These are phyloP conservation scores for Hypoxylon trugodes DNA, from an alignment of 495 filamentous ascomycete genomes.

Conservation along the genomic window DNA sequence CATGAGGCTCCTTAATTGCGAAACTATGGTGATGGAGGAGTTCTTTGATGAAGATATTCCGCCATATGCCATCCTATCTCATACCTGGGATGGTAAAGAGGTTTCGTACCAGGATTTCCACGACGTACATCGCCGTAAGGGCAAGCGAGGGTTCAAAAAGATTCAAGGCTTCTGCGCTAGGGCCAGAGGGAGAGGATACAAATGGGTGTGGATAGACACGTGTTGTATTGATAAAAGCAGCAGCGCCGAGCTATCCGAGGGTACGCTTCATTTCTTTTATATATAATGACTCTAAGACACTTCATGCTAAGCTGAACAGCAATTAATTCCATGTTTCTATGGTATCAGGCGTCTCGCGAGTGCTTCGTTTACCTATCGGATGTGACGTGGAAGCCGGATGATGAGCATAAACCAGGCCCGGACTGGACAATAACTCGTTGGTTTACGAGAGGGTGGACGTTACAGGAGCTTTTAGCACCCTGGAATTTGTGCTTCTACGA, in stretches of 20 bases:
- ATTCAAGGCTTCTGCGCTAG: not conserved
- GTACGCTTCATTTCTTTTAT: not conserved
- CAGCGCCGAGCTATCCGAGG: slow-evolving; percentile 45
- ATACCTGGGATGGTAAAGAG: slow-evolving; percentile 37
- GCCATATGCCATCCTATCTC: slow-evolving; percentile 38
- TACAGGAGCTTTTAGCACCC: slow-evolving; percentile 29
- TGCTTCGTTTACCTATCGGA: slow-evolving; percentile 48
- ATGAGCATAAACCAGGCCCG: not conserved
- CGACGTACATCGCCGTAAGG: not conserved
- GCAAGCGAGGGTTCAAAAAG: not conserved
- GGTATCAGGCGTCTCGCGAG: slow-evolving; percentile 38
- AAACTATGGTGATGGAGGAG: slow-evolving; percentile 22
- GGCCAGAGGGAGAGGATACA: not conserved
- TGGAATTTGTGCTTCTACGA: slow-evolving; percentile 6
- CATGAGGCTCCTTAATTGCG: slow-evolving; percentile 35
- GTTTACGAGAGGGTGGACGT: slow-evolving; percentile 21
- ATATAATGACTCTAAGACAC: not conserved
- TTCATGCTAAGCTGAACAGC: not conserved
- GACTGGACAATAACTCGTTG: not conserved
- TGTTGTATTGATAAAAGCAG: slow-evolving; percentile 52
- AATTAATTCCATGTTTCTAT: slow-evolving; percentile 51
- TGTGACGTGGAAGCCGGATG: not conserved
- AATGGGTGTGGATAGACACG: slow-evolving; percentile 43
- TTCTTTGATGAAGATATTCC: slow-evolving; percentile 25
- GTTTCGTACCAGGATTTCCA: slow-evolving; percentile 30